Conservation (phyloP, 2,329 filamentous ascomycete species). For the Arachnopeziza araneosa region DNA sequence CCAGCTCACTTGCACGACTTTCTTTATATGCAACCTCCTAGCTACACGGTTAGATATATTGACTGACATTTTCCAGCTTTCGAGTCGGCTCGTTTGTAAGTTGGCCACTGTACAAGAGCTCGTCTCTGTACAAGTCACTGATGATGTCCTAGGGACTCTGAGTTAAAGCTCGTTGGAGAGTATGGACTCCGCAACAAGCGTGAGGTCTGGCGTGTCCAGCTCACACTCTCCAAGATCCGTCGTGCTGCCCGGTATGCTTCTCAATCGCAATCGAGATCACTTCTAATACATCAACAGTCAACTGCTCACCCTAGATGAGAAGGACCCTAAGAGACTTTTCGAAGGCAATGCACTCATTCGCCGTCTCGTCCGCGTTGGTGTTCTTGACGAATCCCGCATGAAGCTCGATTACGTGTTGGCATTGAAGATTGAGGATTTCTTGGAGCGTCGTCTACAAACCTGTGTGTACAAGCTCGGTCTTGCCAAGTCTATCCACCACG, state of each 20-base stretch:
- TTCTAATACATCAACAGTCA: conserved; percentile 56
- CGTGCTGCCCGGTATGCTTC: conserved; percentile 92
- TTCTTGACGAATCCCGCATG: conserved; percentile 99
- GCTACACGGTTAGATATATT: neutral
- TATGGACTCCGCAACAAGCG: conserved; percentile 99
- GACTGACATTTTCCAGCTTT: conserved; percentile 56
- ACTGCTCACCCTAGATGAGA: conserved; percentile 99
- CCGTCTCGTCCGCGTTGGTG: conserved; percentile 98
- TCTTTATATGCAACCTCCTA: neutral
- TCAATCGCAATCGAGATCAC: neutral
- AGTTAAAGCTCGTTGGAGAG: conserved; percentile 99
- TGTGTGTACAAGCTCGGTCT: conserved; percentile 99
- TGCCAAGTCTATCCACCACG: conserved; percentile 99
- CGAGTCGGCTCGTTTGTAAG: conserved; percentile 99
- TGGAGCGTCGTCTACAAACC: conserved; percentile 99
- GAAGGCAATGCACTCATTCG: conserved; percentile 99
- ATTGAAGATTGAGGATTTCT: conserved; percentile 98
- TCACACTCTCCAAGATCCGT: conserved; percentile 99
- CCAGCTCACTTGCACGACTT: neutral
- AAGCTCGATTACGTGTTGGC: conserved; percentile 99
- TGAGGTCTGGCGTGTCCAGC: conserved; percentile 99
- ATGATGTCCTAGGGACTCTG: conserved; percentile 80
- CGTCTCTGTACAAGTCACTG: conserved; percentile 96
- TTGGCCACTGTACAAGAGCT: conserved; percentile 99
- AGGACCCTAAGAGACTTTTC: conserved; percentile 99